Evolutionary conservation across 1,284 basidiomycete genomes (phyloP).

Genomic region (Sanghuangporus weigelae): DNA sequence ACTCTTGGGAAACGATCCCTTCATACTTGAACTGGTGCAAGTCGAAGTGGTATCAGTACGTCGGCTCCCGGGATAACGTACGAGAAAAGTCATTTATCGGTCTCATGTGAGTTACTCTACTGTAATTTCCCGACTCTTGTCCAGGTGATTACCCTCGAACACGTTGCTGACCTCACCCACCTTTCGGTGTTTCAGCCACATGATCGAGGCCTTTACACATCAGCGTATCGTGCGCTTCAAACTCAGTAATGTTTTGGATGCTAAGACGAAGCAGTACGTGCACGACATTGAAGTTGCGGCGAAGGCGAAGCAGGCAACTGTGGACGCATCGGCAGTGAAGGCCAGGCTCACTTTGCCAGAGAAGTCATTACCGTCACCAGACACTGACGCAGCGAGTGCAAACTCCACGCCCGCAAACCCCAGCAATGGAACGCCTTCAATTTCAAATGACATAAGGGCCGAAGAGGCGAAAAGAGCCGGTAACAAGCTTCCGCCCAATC

Average conservation of each 20-base stretch:
- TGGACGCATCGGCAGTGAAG: slow-evolving; percentile 29
- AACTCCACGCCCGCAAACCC: slow-evolving; percentile 64
- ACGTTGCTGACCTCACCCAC: slow-evolving; percentile 6
- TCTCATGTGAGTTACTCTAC: slow-evolving; percentile 55
- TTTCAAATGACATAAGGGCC: neutral
- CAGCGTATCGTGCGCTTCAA: slow-evolving; percentile 50
- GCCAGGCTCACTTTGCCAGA: slow-evolving; percentile 43
- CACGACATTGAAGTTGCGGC: slow-evolving; percentile 32
- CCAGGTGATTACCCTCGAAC: neutral
- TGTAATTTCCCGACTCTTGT: slow-evolving; percentile 21
- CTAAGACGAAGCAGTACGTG: slow-evolving; percentile 30
- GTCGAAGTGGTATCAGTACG: slow-evolving; percentile 61
- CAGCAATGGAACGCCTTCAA: slow-evolving; percentile 31
- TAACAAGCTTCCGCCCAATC: neutral
- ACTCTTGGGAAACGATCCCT: slow-evolving; percentile 59
- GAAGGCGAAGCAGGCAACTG: slow-evolving; percentile 30
- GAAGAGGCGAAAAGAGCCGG: slow-evolving; percentile 4
- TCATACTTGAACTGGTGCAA: slow-evolving; percentile 63
- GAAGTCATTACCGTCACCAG: slow-evolving; percentile 67
- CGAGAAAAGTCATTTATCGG: slow-evolving; percentile 69
- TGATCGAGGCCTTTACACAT: slow-evolving; percentile 69
- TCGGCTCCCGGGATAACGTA: slow-evolving; percentile 38
- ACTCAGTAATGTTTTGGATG: slow-evolving; percentile 27
- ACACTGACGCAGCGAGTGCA: slow-evolving; percentile 55
- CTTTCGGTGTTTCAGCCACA: slow-evolving; percentile 44